Base-by-base conservation (phyloP, 2,329 filamentous ascomycete genomes). In the Stemphylium lycopersici region DNA sequence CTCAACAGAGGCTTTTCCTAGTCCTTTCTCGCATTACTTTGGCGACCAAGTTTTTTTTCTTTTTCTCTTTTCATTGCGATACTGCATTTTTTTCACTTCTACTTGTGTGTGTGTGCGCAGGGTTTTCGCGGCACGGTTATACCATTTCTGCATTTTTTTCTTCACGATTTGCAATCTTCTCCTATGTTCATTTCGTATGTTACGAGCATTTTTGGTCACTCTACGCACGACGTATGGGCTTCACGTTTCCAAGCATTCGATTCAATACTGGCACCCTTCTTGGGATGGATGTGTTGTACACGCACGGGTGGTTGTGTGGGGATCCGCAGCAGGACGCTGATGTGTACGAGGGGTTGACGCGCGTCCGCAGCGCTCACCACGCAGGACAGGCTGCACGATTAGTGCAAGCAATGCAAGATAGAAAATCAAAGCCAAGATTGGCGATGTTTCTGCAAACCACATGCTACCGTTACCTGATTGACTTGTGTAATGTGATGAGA, bases 101-200 rank as follows among this genome's bases (percentile, higher is more conserved):
- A 44, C 55, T 64, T 66, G 50, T 54, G 57, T 47, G 29, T 24
- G 48, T 49, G 54, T 37, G 48, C 53, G 56, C 56, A 49, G 57
- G 43, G 53, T 52, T 56, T 50, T 40, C 59, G 59, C 64, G 57
- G 58, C 69, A 66, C 63, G 48, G 53, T 62, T 72, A 73, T 72
- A 73, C 45, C 67, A 69, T 69, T 60, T 67, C 55, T 64, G 61
- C 64, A 67, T 58, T 58, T 57, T 44, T 44, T 44, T 53, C 62
- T 45, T 66, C 18, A 68, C 59, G 63, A 64, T 56, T 50, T 47
- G 56, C 56, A 60, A 60, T 44, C 59, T 8, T 58, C 40, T 68
- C 68, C 44, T 72, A 65, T 72, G 69, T 72, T 46, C 45, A 52
- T 52, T 48, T 53, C 41, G 26, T 61, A 65, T 69, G 59, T 68